These are phyloP conservation scores for Pyricularia pennisetigena DNA, from an alignment of 2,329 filamentous ascomycete genomes.

Conservation along the genomic window DNA sequence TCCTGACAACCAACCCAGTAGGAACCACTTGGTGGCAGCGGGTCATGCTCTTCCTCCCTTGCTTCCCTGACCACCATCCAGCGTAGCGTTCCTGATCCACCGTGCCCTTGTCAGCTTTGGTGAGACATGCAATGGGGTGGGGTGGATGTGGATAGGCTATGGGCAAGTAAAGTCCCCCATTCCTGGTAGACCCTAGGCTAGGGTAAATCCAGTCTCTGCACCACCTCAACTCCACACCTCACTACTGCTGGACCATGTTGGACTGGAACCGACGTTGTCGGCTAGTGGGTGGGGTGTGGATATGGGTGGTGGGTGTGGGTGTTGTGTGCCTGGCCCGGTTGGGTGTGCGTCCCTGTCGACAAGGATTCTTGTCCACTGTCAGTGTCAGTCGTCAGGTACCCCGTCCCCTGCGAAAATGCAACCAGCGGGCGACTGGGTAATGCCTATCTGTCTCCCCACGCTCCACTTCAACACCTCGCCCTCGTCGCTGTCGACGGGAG, in stretches of 20 bases:
- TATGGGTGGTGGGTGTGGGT: not conserved
- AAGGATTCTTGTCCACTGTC: not conserved
- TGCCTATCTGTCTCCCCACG: not conserved
- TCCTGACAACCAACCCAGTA: conserved; percentile 1
- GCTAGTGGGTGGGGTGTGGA: not conserved
- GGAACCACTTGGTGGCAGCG: conserved; percentile 5
- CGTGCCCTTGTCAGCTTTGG: conserved; percentile 34
- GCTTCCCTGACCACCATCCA: conserved; percentile 18
- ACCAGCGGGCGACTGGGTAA: not conserved
- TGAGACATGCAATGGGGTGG: conserved; percentile 39
- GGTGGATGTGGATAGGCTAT: conserved; percentile 7
- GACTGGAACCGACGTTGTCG: not conserved
- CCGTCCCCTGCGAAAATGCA: not conserved
- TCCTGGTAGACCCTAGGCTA: not conserved
- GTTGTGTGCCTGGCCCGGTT: conserved; percentile 2
- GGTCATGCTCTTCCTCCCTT: conserved; percentile 9
- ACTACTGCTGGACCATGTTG: not conserved
- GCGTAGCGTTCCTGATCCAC: conserved; percentile 20
- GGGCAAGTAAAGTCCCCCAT: not conserved
- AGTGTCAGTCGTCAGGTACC: not conserved
- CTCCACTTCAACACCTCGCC: not conserved
- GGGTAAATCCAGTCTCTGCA: not conserved
- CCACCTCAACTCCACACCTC: conserved; percentile 1
- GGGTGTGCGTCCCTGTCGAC: not conserved
- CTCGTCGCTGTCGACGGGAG: conserved; percentile 1